Conservation (phyloP, 371 early-diverging fungal species). For the Mucor lusitanicus region DNA sequence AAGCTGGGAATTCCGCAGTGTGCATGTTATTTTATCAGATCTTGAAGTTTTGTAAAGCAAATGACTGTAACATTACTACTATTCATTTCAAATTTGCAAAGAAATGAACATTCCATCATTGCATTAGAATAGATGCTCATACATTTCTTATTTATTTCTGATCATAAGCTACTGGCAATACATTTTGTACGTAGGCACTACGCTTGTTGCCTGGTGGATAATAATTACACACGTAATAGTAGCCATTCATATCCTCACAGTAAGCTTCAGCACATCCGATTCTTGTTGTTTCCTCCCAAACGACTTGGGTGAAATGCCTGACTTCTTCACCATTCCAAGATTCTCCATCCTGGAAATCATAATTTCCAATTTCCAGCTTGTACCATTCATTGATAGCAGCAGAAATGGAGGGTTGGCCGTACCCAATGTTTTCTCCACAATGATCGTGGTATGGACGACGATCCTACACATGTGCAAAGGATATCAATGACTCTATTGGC, state of each 20-base stretch:
- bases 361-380: not conserved
- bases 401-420: not conserved
- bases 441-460: not conserved
- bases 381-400: not conserved
- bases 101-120: too few relatives aligned
- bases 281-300: slow-evolving; percentile 44
- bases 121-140: too few relatives aligned
- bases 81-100: too few relatives aligned
- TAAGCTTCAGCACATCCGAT: slow-evolving; percentile 45
- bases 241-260: slow-evolving; percentile 37
- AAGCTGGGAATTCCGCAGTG: not conserved
- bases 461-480: too few relatives aligned
- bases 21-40: not conserved
- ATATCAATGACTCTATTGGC: too few relatives aligned
- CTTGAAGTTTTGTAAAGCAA: not conserved
- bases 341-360: not conserved
- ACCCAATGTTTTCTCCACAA: not conserved
- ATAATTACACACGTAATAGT: slow-evolving; percentile 37
- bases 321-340: not conserved
- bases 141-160: not conserved
- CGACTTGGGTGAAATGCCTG: slow-evolving; percentile 50
- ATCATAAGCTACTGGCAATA: not conserved
- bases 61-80: too few relatives aligned
- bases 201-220: slow-evolving; percentile 37
- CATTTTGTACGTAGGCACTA: not conserved